Percentiles rank a stretch among this genome's conserved stretches.
Conservation (phyloP, 257 asterid genomes). For the Przewalskia tangutica region DNA sequence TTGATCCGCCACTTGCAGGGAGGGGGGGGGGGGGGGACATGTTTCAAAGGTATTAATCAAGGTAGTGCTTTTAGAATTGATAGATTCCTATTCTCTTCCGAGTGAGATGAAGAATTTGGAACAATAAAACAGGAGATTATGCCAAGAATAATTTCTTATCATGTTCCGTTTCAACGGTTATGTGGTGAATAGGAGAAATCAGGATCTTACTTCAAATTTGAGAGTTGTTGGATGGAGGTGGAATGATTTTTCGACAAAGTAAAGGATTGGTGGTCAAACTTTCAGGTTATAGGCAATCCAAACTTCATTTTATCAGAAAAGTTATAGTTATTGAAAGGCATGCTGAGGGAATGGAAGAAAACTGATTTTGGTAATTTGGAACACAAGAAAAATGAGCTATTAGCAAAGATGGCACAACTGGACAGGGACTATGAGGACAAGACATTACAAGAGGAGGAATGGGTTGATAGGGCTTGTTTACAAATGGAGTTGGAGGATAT, state of each 20-base stretch:
- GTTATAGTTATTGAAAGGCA: neutral
- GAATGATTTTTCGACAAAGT: neutral
- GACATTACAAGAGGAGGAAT: neutral
- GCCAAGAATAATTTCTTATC: neutral
- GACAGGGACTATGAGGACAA: neutral
- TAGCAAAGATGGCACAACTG: neutral
- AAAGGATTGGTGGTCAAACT: neutral
- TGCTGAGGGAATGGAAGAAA: neutral
- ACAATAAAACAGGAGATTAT: neutral
- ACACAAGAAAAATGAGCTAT: neutral
- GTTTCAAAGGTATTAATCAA: neutral
- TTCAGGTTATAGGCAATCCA: neutral
- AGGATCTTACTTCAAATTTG: neutral
- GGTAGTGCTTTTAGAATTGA: neutral
- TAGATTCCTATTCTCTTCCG: neutral
- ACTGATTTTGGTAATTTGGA: neutral
- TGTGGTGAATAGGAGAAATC: neutral
- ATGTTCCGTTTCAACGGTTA: neutral
- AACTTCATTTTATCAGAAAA: neutral
- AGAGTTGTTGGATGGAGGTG: neutral
- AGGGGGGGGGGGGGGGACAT: neutral
- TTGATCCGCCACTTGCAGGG: neutral
- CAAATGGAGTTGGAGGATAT: neutral
- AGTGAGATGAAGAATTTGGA: neutral
- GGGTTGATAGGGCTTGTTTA: neutral